Evolutionary conservation across 2,329 filamentous ascomycete species (phyloP), one percentile per base, ranked within the genome.

Genomic region (Exutisphaerella laricina): DNA sequence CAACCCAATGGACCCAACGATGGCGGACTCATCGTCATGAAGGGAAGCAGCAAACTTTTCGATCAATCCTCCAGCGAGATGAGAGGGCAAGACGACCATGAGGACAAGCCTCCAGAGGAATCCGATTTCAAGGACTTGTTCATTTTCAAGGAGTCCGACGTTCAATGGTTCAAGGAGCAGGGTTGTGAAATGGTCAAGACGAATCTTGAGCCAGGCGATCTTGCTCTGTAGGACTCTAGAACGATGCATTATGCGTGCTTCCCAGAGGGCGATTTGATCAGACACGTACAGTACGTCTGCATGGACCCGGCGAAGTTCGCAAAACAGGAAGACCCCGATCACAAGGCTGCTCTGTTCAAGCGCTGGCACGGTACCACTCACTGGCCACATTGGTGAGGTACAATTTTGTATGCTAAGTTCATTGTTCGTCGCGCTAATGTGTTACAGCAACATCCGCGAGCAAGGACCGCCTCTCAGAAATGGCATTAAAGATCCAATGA

Each of bases 21-120:
- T 41, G 71, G 71, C 12, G 70, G 70, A 62, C n/a, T n/a, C n/a
- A n/a, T 73, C 25, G 50, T 72, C 4, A 67, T 72, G 61, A 65
- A 66, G 21, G 70, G 70, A 3, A 66, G 64, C 4, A 50, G 60
- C 6, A 66, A 66, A 31, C 57, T 72, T 1, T 66, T 63, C 33
- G 63, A 72, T 32, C 59, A 70, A 47, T 74, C 71, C 61, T 73
- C 72, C 52, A 56, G 60, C 2, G 57, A 66, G 42, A 61, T 64
- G 42, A 33, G 50, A 18, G 46, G 54, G 29, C 50, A 53, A 32
- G 49, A 52, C 30, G 56, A 54, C 39, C 56, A 56, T 45, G 56
- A 61, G 34, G 60, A 61, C 45, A 59, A 61, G 8, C 58, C 57
- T 10, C 58, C 62, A 5, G 57, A 61, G 7, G 58, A 59, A 36